Evolutionary conservation across 768 basidiomycete genomes (phyloP), one percentile per base, ranked within the genome.

Genomic region (Phanerodontia chrysosporium): DNA sequence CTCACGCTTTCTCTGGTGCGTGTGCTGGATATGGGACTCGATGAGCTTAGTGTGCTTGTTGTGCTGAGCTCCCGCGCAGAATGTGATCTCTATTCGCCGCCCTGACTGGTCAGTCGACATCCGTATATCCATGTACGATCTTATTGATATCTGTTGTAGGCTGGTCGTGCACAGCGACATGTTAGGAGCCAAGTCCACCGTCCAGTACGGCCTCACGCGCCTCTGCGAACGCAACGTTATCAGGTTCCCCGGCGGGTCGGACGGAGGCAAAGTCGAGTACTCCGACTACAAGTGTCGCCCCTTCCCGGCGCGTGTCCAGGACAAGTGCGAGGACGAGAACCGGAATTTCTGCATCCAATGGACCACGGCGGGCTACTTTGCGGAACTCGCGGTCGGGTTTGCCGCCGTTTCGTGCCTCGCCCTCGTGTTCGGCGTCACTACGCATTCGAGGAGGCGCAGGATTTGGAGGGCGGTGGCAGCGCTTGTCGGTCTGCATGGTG

Each of bases 401-500:
- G 85, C 81, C 8, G 78, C 74, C 49, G 72, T 84, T 27, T 81
- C 87, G 3, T 71, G 88, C 36, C 66, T 78, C 0, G 75, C 87
- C 8, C 76, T 92, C 49, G 66, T 85, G 44, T 76, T 91, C 58
- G 89, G 90, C 3, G 78, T 89, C 21, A 88, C 80, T 66, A 90
- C 90, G 0, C 83, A 83, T 65, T 88, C 88, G 16, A 77, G 89
- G 52, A 77, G 90, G 63, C 77, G 88, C 58, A 81, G 90, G 62
- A 85, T 90, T 30, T 92, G 90, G 90, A 83, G 80, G 67, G 85
- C 82, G 1, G 85, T 87, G 1, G 87, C 87, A 8, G 83, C 81
- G 16, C 70, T 92, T 10, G 74, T 89, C 13, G 70, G 83, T 16
- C 65, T 90, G 21, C 84, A 89, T 66, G 81, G 89, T 86, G 63